Base-by-base conservation (phyloP, 495 filamentous ascomycete genomes). In the Penicillium verhagenii region DNA sequence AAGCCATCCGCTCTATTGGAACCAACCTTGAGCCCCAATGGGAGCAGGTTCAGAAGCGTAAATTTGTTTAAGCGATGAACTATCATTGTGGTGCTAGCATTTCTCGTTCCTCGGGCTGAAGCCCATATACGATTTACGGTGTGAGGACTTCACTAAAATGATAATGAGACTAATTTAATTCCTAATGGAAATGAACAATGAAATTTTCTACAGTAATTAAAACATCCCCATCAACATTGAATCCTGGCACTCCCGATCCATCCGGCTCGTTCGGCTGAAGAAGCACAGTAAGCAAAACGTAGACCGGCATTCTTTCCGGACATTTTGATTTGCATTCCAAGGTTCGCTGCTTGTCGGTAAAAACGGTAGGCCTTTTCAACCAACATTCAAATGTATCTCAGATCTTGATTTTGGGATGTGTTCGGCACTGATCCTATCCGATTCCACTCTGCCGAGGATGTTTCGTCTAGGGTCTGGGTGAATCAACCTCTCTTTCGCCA, bases 1-100 rank as follows among this genome's bases (percentile, higher is more conserved):
- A 74, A 55, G 63, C 70, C 7, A 58, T 57, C 39, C 50, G 58
- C 6, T 52, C 52, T 2, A 71, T 76, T 52, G 73, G 73, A 6
- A 45, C 54, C 51, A 67, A 70, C 24, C 60, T 76, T 21, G 67
- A 74, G 53, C 56, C 52, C 6, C 45, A 55, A 4, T 57, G 50
- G 53, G 25, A 53, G 38, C 45, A 50, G 38, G 49, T 53, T 19
- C 18, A 42, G 38, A 42, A 42, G 38, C 33, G 33, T 35, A 4
- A 35, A 13, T 4, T 35, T 13, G 33, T 5, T 14, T 35, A n/a
- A 35, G 3, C 13, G 33, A 35, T 35, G 14, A 35, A n/a, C 16
- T 35, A n/a, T 16, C 5, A 35, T 35, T 35, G 0, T 8, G 28
- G 16, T 35, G 33, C 33, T 35, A 14, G 33, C 14, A n/a, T 16